Conservation (phyloP, 345 rosid species). For the Moringa oleifera region DNA sequence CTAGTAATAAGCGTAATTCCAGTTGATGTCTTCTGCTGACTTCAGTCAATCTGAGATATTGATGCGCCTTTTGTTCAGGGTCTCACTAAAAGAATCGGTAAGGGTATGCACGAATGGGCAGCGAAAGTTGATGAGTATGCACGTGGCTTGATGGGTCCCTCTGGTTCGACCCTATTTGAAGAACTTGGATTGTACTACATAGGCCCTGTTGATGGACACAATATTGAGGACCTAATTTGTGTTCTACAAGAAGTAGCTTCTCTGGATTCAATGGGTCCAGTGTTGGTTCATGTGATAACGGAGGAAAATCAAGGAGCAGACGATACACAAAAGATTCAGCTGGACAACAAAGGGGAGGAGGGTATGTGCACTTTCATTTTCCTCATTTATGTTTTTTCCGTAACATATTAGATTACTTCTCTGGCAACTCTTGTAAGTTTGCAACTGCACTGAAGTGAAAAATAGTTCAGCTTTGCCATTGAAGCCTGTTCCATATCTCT, state of each 20-base stretch:
- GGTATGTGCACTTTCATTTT: slow-evolving; percentile 27
- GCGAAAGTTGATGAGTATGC: slow-evolving; percentile 98
- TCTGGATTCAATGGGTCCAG: slow-evolving; percentile 86
- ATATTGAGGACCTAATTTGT: slow-evolving; percentile 70
- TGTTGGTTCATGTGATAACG: slow-evolving; percentile 84
- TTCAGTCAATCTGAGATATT: background rate
- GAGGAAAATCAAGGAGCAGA: slow-evolving; percentile 48
- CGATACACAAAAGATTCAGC: slow-evolving; percentile 21
- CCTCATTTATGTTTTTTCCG: slow-evolving; percentile 18
- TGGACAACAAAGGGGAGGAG: slow-evolving; percentile 25
- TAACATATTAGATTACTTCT: background rate
- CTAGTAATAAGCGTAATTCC: background rate
- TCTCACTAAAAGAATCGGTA: slow-evolving; percentile 76
- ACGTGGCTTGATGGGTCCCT: slow-evolving; percentile 94
- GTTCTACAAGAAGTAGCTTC: slow-evolving; percentile 80
- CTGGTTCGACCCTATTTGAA: slow-evolving; percentile 86
- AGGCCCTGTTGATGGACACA: slow-evolving; percentile 97
- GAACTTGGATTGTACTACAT: slow-evolving; percentile 90
- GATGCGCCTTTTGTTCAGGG: slow-evolving; percentile 34
- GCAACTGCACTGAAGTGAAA: background rate
- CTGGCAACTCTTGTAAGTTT: background rate
- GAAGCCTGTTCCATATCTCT: background rate
- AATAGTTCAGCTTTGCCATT: background rate
- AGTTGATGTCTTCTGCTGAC: background rate
- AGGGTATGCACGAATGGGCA: slow-evolving; percentile 84